Conservation (phyloP, 2,329 filamentous ascomycete species). For the Magnaporthales sp. region DNA sequence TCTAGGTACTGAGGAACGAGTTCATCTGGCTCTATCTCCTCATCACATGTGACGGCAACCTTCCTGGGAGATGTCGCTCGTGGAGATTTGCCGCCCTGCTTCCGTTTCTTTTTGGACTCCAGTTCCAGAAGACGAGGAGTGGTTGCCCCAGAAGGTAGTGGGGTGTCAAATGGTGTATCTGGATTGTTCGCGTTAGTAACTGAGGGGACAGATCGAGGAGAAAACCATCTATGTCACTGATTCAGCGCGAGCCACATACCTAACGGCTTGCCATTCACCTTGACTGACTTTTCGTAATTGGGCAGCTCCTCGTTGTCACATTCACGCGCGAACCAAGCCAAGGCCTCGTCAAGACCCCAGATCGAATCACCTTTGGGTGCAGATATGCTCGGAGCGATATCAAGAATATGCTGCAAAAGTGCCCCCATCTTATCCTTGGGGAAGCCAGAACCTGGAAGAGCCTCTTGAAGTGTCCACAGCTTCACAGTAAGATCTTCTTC, state of each 20-base stretch:
- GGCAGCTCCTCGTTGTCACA: constrained; percentile 61
- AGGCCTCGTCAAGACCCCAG: constrained; percentile 79
- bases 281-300: constrained; percentile 51
- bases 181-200: neutral
- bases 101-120: constrained; percentile 23
- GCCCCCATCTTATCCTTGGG: constrained; percentile 51
- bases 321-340: constrained; percentile 86
- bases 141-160: constrained; percentile 37
- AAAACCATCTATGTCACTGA: neutral
- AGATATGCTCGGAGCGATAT: constrained; percentile 54
- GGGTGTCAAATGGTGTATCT: constrained; percentile 43
- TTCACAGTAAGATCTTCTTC: constrained; percentile 74
- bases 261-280: constrained; percentile 23
- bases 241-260: neutral
- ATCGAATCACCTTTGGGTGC: constrained; percentile 52
- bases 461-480: constrained; percentile 77
- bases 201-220: neutral
- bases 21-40: constrained; percentile 67
- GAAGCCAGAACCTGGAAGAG: constrained; percentile 62
- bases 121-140: constrained; percentile 35
- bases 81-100: constrained; percentile 20
- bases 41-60: constrained; percentile 45
- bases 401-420: constrained; percentile 56
- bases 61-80: constrained; percentile 29
- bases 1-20: constrained; percentile 69